phyloP scores from a whole-genome alignment of 148 eudicot species.

The Diospyros lotus region DNA sequence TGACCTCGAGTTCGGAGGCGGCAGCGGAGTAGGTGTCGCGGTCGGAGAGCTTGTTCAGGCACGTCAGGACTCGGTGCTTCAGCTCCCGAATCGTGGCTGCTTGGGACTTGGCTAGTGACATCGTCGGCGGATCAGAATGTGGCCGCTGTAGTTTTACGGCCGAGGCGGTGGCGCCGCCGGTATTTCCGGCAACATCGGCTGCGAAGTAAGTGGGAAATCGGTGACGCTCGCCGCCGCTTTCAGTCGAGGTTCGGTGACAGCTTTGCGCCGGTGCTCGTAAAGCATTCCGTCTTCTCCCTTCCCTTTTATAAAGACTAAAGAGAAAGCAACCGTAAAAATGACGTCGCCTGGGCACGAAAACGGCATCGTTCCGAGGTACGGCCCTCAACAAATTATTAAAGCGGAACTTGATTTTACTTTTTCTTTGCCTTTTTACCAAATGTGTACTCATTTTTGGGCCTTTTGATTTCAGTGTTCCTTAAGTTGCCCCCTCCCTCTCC shows the following conservation, averaged over 20 bases:
- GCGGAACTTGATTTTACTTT: no score
- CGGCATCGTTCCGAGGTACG: no score
- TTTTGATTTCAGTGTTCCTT: no score
- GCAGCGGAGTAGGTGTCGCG: slow-evolving; percentile 81
- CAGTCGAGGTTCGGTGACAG: not conserved
- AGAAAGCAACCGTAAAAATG: not conserved
- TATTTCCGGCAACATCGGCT: slow-evolving; percentile 27
- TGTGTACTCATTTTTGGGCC: no score
- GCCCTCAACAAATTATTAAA: no score
- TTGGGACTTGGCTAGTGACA: slow-evolving; percentile 9
- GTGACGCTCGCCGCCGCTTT: slow-evolving; percentile 12
- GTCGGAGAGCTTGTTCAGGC: slow-evolving; percentile 83
- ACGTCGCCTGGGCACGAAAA: not conserved
- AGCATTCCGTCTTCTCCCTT: no score
- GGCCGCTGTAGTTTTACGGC: slow-evolving; percentile 16
- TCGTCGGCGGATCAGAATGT: not conserved
- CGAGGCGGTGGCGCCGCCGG: slow-evolving; percentile 19
- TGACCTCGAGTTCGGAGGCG: slow-evolving; percentile 61
- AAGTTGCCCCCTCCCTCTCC: no score
- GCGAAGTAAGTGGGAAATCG: not conserved
- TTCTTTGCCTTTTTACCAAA: no score
- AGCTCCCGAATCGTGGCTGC: slow-evolving; percentile 51
- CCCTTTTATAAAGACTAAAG: not conserved
- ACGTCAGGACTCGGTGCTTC: slow-evolving; percentile 70
- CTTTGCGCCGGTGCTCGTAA: not conserved